Evolutionary conservation across 2,329 filamentous ascomycete genomes (phyloP), one percentile per base, ranked within the genome.

Genomic region (Arthrobotrys sphaeroides): DNA sequence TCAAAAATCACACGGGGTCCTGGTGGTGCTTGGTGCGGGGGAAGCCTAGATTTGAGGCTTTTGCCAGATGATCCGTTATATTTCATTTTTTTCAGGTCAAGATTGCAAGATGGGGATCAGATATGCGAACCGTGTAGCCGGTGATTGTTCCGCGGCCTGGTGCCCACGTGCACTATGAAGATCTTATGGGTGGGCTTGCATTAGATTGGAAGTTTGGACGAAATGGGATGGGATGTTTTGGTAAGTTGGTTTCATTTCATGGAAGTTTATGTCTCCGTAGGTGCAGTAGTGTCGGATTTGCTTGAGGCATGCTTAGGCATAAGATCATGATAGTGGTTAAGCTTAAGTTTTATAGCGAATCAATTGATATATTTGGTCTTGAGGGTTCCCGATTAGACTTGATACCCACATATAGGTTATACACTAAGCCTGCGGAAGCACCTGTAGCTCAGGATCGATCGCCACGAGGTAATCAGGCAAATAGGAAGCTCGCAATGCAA

Each of bases 231-330:
- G 40, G 33, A 49, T 55, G 43, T 36, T 40, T 2, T 18, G 33
- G 47, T 24, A 60, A 59, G 49, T 20, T 59, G 38, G 43, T 28
- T 59, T 36, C n/a, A n/a, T n/a, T n/a, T n/a, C n/a, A 59, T 16
- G 59, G 49, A 72, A 45, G n/a, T n/a, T n/a, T 72, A 72, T 72
- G 67, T 72, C 67, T 59, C 67, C 67, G 67, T 64, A 59, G 26
- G 24, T 72, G 67, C 67, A 72, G 67, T 72, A 72, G 67, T 72
- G 59, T 40, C 36, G 18, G 26, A 45, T 53, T n/a, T 61, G 36
- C 42, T 59, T 31, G 33, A 53, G 33, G 40, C 42, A 59, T 28
- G n/a, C n/a, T n/a, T n/a, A n/a, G n/a, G n/a, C n/a, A 33, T 12
- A 42, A 28, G 26, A 20, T 18, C 38, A 61, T 57, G n/a, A 40